Conservation (phyloP, 2,329 filamentous ascomycete genomes). For the Xylaria multiplex region DNA sequence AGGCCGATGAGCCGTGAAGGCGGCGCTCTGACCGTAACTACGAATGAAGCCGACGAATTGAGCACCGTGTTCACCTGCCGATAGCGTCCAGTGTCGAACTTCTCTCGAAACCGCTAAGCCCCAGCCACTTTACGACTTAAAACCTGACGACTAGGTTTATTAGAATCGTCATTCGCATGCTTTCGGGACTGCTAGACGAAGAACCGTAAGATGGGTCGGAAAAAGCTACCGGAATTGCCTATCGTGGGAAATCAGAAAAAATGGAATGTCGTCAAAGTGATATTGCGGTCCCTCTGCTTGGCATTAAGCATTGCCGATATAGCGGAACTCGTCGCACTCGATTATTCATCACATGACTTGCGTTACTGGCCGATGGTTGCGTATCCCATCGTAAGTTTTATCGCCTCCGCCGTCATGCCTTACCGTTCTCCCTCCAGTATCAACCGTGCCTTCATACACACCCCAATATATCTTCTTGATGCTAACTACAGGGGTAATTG, state of each 20-base stretch:
- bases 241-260: constrained; percentile 34
- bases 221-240: constrained; percentile 34
- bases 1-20: constrained; percentile 32
- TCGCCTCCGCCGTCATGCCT: too few relatives aligned
- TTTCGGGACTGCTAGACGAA: constrained; percentile 21
- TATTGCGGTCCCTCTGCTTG: constrained; percentile 38
- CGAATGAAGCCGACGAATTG: constrained; percentile 20
- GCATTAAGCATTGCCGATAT: constrained; percentile 28
- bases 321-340: constrained; percentile 28
- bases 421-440: neutral
- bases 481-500: constrained; percentile 12
- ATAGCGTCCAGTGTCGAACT: neutral
- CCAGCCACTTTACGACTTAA: too few relatives aligned
- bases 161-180: constrained; percentile 11
- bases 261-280: constrained; percentile 44
- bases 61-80: neutral
- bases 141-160: constrained; percentile 1
- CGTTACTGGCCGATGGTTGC: constrained; percentile 9
- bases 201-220: constrained; percentile 3
- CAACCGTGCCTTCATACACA: neutral
- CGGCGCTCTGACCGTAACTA: constrained; percentile 23
- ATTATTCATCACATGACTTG: neutral
- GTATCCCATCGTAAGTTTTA: constrained; percentile 31
- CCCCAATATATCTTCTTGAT: neutral
- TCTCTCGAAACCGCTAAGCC: neutral